Base-by-base conservation (phyloP, 2,329 filamentous ascomycete species). In the Tolypocladium inflatum region DNA sequence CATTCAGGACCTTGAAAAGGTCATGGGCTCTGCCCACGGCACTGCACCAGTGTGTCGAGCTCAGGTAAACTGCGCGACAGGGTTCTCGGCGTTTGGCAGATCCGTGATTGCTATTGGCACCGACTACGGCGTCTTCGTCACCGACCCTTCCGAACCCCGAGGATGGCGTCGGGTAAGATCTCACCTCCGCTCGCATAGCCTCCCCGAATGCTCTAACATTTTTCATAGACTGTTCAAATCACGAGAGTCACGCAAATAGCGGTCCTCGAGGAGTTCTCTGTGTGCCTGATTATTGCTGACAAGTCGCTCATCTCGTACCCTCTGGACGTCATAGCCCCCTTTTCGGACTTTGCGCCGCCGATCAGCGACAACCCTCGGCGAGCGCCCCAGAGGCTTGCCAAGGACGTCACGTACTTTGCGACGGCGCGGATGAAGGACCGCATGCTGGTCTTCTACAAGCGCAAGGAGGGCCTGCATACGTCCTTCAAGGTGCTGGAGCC, bases 401-500 rank as follows among this genome's bases (percentile, higher is more conserved):
- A 94, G 69, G 94, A 99, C 68, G 92, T 99, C 23, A 90, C 92
- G 17, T 99, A 97, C 79, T 99, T 99, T 71, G 90, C 91, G 19
- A 94, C 91, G 1, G 94, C 93, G 11, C 86, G 89, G 60, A 97
- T 99, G 92, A 99, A 99, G 78, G 94, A 99, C 61, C 85, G 94
- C 9, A 92, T 89, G 63, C 78, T 99, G 9, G 86, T 99, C 35
- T 93, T 99, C 72, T 99, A 97, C 81, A 97, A 97, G 76, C 95
- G 95, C 71, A 90, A 91, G 61, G 94, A 97, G 70, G 88, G 88
- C 35, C 80, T 97, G 61, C 90, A 92, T 66, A 97, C 91, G 30
- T 96, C 89, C 0, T 97, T 99, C 81, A 97, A 92, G 76, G 91
- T 99, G 15, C 84, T 99, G 10, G 94, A 99, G 71, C 94, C 94